These are phyloP conservation scores for Sporormia fimetaria DNA, from an alignment of 495 filamentous ascomycete genomes.

Conservation along the genomic window DNA sequence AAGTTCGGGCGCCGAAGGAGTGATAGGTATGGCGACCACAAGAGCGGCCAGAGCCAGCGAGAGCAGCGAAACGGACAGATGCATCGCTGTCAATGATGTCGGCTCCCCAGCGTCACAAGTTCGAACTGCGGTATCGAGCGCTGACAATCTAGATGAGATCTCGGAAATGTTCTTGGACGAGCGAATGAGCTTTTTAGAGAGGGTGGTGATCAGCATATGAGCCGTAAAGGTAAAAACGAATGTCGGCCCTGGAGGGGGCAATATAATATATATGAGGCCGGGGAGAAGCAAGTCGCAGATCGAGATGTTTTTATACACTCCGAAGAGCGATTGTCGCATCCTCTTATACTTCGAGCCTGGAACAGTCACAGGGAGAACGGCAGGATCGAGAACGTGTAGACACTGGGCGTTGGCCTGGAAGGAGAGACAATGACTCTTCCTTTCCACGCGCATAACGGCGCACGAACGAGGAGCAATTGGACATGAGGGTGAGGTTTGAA, in stretches of 20 bases:
- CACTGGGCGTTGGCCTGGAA: too few relatives aligned
- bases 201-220: conserved; percentile 6
- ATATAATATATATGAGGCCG: too few relatives aligned
- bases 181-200: conserved; percentile 9
- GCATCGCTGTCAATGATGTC: conserved; percentile 1
- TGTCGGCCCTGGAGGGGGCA: too few relatives aligned
- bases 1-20: conserved; percentile 13
- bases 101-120: conserved; percentile 2
- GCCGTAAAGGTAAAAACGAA: conserved; percentile 3
- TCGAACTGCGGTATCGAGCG: conserved; percentile 7
- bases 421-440: too few relatives aligned
- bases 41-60: conserved; percentile 5
- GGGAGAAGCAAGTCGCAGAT: too few relatives aligned
- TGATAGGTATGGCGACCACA: conserved; percentile 13
- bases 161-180: conserved; percentile 8
- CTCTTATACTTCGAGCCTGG: too few relatives aligned
- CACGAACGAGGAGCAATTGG: background rate
- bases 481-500: background rate
- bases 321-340: too few relatives aligned
- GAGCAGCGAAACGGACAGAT: background rate
- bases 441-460: too few relatives aligned
- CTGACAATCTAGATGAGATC: background rate
- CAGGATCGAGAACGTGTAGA: too few relatives aligned
- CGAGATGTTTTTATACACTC: too few relatives aligned
- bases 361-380: too few relatives aligned